Evolutionary conservation across 2,329 filamentous ascomycete genomes (phyloP).

Genomic region (Exophiala spinifera): DNA sequence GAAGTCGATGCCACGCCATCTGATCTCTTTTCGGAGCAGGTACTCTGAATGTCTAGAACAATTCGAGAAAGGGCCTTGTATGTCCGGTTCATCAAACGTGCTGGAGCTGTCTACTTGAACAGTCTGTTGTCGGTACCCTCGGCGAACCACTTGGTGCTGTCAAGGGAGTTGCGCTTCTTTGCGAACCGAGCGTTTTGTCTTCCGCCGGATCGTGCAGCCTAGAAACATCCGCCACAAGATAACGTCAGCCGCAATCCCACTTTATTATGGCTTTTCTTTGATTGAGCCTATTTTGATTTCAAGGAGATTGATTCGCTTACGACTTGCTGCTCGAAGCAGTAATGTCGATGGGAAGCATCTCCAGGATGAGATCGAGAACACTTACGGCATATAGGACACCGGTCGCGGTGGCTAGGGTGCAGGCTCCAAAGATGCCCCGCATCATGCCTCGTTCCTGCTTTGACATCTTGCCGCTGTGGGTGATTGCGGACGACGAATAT

Average conservation of each 20-base stretch:
- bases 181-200: slow-evolving; percentile 19
- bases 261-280: no score
- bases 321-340: slow-evolving; percentile 7
- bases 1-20: slow-evolving; percentile 2
- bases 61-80: background rate
- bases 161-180: slow-evolving; percentile 17
- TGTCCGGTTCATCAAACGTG: background rate
- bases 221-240: background rate
- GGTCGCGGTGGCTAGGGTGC: slow-evolving; percentile 9
- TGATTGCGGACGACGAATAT: slow-evolving; percentile 8
- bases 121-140: slow-evolving; percentile 18
- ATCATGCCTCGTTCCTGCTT: slow-evolving; percentile 13
- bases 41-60: no score
- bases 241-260: slow-evolving; percentile 4
- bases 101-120: slow-evolving; percentile 6
- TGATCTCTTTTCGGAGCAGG: no score
- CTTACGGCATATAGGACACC: slow-evolving; percentile 25
- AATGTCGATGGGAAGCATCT: slow-evolving; percentile 20
- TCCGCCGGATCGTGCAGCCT: slow-evolving; percentile 21
- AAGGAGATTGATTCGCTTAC: background rate
- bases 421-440: slow-evolving; percentile 17
- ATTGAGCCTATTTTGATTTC: no score
- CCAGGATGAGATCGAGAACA: slow-evolving; percentile 13
- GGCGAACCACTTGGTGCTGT: slow-evolving; percentile 23
- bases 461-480: slow-evolving; percentile 3